Base-by-base conservation (phyloP, 805 yeast species). In the Henningerozyma blattae region DNA sequence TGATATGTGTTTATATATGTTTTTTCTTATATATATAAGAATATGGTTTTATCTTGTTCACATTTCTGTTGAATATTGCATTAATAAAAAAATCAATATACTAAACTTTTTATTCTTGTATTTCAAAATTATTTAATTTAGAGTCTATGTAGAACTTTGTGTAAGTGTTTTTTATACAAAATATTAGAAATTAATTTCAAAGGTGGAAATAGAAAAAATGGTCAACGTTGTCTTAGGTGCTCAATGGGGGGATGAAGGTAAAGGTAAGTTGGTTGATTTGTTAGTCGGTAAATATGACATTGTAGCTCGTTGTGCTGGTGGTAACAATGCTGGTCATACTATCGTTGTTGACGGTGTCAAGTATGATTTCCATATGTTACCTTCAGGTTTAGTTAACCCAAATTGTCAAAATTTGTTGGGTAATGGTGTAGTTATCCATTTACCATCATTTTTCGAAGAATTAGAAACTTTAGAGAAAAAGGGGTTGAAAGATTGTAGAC, bases 231-330 rank as follows among this genome's bases (percentile, higher is more conserved):
- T 91, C 35, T 70, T 91, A 52, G 99, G 99, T 39, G 68, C 97
- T 62, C 99, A 91, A 64, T 91, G 99, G 99, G 99, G 99, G 44
- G 99, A 91, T 57, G 99, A 91, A 74, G 99, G 99, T 57, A 91
- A 91, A 59, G 99, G 99, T 38, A 91, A 91, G 62, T 72, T 91
- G 38, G 99, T 91, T 32, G 98, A 91, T 58, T 67, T 91, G 36
- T 70, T 91, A 34, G 93, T 97, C 62, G 97, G 89, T 52, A 77
- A 84, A 46, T 80, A 91, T 49, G 97, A 91, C 47, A 89, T 91
- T 28, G 93, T 96, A 59, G 96, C 97, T 19, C 75, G 99, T 59
- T 89, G 97, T 64, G 87, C 81, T 57, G 99, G 99, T 61, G 99
- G 99, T 54, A 91, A 91, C 68, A 91, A 91, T 57, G 99, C 99